Conservation (phyloP, 495 filamentous ascomycete species). For the Neurospora sp. region DNA sequence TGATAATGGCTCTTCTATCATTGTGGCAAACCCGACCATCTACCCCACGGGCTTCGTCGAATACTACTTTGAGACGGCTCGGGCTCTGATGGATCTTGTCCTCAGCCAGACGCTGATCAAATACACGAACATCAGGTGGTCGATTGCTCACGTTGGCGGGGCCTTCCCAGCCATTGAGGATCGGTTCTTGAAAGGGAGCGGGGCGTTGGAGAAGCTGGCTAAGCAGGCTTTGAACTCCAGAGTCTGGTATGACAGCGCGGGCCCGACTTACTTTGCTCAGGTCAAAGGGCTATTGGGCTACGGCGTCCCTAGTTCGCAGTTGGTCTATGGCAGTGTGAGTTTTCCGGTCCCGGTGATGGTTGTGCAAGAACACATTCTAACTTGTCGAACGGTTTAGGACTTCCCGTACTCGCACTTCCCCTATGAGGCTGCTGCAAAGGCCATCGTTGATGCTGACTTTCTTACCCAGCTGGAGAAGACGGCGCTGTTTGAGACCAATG, state of each 20-base stretch:
- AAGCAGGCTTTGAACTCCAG: conserved; percentile 1
- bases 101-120: conserved; percentile 1
- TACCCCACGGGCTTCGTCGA: not conserved
- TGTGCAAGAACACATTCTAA: not conserved
- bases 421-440: not conserved
- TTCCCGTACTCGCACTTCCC: not conserved
- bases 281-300: conserved; percentile 2
- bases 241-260: conserved; percentile 4
- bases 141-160: not conserved
- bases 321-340: conserved; percentile 2
- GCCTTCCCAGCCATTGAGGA: conserved; percentile 1
- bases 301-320: not conserved
- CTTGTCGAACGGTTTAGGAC: not conserved
- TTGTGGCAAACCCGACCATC: not conserved
- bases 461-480: not conserved
- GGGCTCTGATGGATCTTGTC: conserved; percentile 2
- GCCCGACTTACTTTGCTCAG: conserved; percentile 2
- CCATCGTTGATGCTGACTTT: not conserved
- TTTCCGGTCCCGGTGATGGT: not conserved
- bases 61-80: conserved; percentile 4
- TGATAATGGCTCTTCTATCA: not conserved
- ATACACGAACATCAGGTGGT: conserved; percentile 1
- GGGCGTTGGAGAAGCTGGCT: not conserved
- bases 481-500: not conserved
- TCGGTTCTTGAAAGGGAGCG: not conserved